Evolutionary conservation across 2,329 filamentous ascomycete genomes (phyloP).

Genomic region (Penicillium brasilianum): DNA sequence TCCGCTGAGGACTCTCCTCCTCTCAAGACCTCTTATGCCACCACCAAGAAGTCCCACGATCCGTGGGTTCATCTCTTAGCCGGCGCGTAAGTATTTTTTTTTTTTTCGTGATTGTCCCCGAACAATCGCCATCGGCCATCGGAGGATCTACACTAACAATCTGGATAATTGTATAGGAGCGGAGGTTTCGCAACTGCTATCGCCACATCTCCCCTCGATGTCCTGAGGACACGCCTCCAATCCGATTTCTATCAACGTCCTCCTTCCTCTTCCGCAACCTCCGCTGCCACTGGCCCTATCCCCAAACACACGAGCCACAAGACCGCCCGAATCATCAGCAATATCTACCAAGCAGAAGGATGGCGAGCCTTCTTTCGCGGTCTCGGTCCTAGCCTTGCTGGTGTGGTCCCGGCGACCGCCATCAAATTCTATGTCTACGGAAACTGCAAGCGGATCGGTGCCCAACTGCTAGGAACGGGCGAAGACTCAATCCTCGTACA

Average conservation of each 20-base stretch:
- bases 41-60: slow-evolving; percentile 24
- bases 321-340: slow-evolving; percentile 42
- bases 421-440: slow-evolving; percentile 49
- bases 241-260: slow-evolving; percentile 86
- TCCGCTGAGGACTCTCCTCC: slow-evolving; percentile 18
- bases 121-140: slow-evolving; percentile 10
- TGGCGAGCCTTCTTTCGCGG: slow-evolving; percentile 46
- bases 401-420: slow-evolving; percentile 46
- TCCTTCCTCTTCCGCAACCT: slow-evolving; percentile 40
- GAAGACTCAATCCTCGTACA: slow-evolving; percentile 41
- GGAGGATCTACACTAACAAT: slow-evolving; percentile 9
- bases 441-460: slow-evolving; percentile 44
- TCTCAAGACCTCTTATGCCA: slow-evolving; percentile 13
- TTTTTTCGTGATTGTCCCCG: slow-evolving; percentile 1
- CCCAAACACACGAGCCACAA: slow-evolving; percentile 32
- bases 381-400: slow-evolving; percentile 45
- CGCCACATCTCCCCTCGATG: slow-evolving; percentile 91
- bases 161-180: slow-evolving; percentile 23
- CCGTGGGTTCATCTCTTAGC: slow-evolving; percentile 41
- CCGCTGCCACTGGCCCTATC: slow-evolving; percentile 64
- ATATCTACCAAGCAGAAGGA: slow-evolving; percentile 45
- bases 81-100: slow-evolving; percentile 38
- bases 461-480: slow-evolving; percentile 34
- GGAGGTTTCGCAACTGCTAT: slow-evolving; percentile 89
- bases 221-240: slow-evolving; percentile 96